phyloP scores from a whole-genome alignment of 345 rosid genomes.

The Excoecaria agallocha region DNA sequence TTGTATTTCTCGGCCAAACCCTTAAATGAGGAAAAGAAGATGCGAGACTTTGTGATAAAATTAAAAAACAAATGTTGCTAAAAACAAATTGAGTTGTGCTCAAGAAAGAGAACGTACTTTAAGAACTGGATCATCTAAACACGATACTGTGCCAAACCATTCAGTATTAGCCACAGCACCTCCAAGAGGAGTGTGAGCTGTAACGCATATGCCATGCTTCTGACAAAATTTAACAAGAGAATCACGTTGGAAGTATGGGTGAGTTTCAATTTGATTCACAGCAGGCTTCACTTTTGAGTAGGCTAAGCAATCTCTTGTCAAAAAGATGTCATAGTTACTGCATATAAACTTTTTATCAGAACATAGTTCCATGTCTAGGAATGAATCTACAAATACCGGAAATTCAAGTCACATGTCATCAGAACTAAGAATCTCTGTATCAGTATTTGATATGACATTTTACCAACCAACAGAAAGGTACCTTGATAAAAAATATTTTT shows the following conservation, averaged over 20 bases:
- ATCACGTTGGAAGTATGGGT: constrained; percentile 89
- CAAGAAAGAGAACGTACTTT: constrained; percentile 40
- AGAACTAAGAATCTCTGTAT: not conserved
- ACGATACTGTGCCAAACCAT: constrained; percentile 69
- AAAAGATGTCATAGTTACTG: constrained; percentile 86
- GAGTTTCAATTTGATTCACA: constrained; percentile 93
- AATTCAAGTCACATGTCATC: not conserved
- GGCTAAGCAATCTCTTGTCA: constrained; percentile 87
- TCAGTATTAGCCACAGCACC: constrained; percentile 73
- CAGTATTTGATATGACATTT: not conserved
- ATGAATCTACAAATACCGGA: not conserved
- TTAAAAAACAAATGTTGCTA: not conserved
- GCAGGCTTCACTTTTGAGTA: constrained; percentile 92
- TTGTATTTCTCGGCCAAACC: constrained; percentile 71
- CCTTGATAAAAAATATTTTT: too few relatives aligned
- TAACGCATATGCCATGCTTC: constrained; percentile 75
- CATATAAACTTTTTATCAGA: constrained; percentile 21
- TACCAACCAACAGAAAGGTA: not conserved
- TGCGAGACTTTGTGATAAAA: not conserved
- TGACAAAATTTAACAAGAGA: constrained; percentile 86
- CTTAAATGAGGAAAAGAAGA: constrained; percentile 30
- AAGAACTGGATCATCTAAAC: constrained; percentile 74
- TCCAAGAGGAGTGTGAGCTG: constrained; percentile 87
- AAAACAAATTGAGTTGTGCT: not conserved
- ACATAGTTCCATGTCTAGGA: not conserved